phyloP scores from a whole-genome alignment of 345 rosid species.

The Bretschneidera sinensis region DNA sequence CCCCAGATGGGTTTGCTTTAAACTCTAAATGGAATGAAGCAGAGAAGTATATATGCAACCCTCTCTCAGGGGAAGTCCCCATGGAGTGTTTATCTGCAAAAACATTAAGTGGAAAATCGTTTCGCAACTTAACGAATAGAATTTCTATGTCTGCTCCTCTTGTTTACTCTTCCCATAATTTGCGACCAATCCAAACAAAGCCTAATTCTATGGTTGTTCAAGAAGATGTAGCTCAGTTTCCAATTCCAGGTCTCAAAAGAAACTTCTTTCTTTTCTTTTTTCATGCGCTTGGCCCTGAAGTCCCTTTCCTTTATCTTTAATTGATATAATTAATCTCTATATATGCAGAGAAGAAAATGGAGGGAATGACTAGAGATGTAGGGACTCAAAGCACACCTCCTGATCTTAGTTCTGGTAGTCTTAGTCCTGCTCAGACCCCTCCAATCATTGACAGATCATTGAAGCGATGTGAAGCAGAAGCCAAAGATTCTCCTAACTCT shows the following conservation, averaged over 20 bases:
- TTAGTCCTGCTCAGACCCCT: constrained; percentile 82
- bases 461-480: constrained; percentile 40
- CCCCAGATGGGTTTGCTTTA: constrained; percentile 77
- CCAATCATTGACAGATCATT: constrained; percentile 47
- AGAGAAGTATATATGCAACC: constrained; percentile 91
- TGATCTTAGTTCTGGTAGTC: constrained; percentile 48
- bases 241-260: constrained; percentile 30
- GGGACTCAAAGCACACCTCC: constrained; percentile 80
- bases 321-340: too few relatives aligned
- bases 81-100: constrained; percentile 92
- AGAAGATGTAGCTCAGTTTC: constrained; percentile 23
- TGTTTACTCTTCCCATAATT: constrained; percentile 36
- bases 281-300: not conserved
- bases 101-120: constrained; percentile 72
- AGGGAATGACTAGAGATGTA: constrained; percentile 58
- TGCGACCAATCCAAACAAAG: constrained; percentile 29
- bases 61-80: constrained; percentile 98
- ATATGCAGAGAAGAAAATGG: constrained; percentile 46
- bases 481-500: constrained; percentile 44
- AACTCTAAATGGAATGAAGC: constrained; percentile 98
- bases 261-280: not conserved
- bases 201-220: constrained; percentile 22
- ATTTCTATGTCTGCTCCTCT: constrained; percentile 85
- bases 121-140: constrained; percentile 37
- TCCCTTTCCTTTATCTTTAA: too few relatives aligned